phyloP scores from a whole-genome alignment of 1,284 basidiomycete genomes.

The Puccinia triticina region DNA sequence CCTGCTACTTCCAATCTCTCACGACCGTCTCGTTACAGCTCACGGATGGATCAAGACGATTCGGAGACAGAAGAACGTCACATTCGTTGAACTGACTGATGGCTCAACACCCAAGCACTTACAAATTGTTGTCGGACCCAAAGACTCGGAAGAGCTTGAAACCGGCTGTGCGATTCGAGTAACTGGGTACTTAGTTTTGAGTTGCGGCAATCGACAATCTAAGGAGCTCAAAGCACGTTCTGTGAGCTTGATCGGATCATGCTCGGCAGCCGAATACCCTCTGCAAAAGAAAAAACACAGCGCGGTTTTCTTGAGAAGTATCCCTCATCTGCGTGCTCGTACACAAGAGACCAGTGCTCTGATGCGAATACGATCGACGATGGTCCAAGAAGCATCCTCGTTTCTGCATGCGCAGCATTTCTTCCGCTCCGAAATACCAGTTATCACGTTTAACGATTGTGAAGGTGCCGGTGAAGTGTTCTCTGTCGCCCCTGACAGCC shows the following conservation, averaged over 20 bases:
- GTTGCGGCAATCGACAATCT: constrained; percentile 19
- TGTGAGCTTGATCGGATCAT: constrained; percentile 6
- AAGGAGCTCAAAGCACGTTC: constrained; percentile 29
- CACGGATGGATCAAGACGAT: constrained; percentile 44
- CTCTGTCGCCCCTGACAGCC: constrained; percentile 65
- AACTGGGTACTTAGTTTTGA: constrained; percentile 31
- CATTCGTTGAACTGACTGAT: constrained; percentile 38
- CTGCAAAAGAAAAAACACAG: constrained; percentile 43
- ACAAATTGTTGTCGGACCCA: constrained; percentile 31
- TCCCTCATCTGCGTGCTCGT: constrained; percentile 76
- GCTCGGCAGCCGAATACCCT: constrained; percentile 21
- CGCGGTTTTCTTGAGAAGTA: constrained; percentile 20
- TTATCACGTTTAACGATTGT: constrained; percentile 87
- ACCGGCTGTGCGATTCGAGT: constrained; percentile 38
- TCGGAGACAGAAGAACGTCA: constrained; percentile 33
- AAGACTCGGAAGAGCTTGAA: constrained; percentile 20
- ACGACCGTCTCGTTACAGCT: background rate
- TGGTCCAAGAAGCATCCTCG: constrained; percentile 49
- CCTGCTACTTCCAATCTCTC: constrained; percentile 8
- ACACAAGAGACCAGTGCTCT: constrained; percentile 72
- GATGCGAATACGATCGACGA: constrained; percentile 70
- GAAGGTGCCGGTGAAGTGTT: constrained; percentile 98
- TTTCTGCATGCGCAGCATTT: constrained; percentile 67
- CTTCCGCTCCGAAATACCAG: constrained; percentile 76
- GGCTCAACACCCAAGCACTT: constrained; percentile 37